phyloP scores from a whole-genome alignment of 371 early-diverging fungal species.

The Mucor lusitanicus region DNA sequence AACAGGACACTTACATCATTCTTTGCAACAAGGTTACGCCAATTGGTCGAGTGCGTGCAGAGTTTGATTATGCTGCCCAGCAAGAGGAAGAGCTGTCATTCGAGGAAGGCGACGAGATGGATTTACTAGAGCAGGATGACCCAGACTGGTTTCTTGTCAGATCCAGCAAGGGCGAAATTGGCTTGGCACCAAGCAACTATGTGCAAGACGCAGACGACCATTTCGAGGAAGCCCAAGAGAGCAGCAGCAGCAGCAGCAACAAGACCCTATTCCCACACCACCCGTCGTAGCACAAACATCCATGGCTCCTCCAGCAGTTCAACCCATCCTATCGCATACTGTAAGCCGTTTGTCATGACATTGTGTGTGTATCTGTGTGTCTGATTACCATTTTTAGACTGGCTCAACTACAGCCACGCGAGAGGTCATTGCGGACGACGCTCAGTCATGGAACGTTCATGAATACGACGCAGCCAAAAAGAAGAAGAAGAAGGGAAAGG shows the following conservation, averaged over 20 bases:
- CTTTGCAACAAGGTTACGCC: conserved; percentile 25
- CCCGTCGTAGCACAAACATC: conserved; percentile 1
- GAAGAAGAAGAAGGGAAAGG: conserved; percentile 77
- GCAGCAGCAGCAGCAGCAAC: conserved; percentile 4
- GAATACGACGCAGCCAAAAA: conserved; percentile 72
- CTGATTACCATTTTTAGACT: conserved; percentile 15
- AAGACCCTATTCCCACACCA: not conserved
- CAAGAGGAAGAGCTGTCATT: conserved; percentile 81
- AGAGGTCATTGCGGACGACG: conserved; percentile 34
- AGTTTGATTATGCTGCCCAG: conserved; percentile 79
- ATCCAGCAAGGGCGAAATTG: conserved; percentile 56
- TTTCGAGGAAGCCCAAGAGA: not conserved
- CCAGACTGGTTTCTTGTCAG: conserved; percentile 81
- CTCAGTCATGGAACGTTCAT: conserved; percentile 48
- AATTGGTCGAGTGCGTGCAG: conserved; percentile 63
- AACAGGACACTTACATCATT: not conserved
- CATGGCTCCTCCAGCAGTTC: conserved; percentile 12
- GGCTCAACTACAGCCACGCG: conserved; percentile 10
- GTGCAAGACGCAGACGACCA: conserved; percentile 50
- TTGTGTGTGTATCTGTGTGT: not conserved
- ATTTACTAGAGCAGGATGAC: conserved; percentile 75
- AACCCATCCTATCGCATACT: conserved; percentile 27
- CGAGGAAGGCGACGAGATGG: conserved; percentile 71
- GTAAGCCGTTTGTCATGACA: conserved; percentile 12
- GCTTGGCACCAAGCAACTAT: conserved; percentile 80